These are phyloP conservation scores for Xylaria sp. DNA, from an alignment of 2,329 filamentous ascomycete species.

Conservation along the genomic window DNA sequence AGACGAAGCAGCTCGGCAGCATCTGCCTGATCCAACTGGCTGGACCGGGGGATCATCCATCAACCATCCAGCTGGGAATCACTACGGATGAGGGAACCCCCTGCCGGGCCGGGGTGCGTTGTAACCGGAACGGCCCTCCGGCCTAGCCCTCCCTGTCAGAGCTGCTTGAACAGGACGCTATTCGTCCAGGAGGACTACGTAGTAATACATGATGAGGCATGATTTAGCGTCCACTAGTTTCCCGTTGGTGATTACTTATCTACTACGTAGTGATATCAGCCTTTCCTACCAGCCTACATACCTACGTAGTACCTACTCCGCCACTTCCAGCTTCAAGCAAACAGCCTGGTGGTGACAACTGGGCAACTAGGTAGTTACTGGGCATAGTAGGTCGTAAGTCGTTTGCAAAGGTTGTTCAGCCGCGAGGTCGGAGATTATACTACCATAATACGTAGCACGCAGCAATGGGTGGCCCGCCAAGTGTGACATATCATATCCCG, in stretches of 20 bases:
- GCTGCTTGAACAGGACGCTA: not conserved
- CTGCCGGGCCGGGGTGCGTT: slow-evolving; percentile 6
- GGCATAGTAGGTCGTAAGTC: not conserved
- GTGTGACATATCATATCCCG: slow-evolving; percentile 17
- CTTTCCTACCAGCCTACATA: too few species aligned
- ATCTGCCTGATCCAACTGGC: slow-evolving; percentile 14
- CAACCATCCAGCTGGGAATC: slow-evolving; percentile 35
- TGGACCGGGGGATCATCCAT: slow-evolving; percentile 31
- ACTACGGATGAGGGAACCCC: slow-evolving; percentile 13
- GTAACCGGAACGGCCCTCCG: not conserved
- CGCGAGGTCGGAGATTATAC: not conserved
- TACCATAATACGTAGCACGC: too few species aligned
- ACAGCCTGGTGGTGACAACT: not conserved
- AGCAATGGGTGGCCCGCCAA: slow-evolving; percentile 5
- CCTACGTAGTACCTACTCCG: too few species aligned
- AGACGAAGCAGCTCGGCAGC: slow-evolving; percentile 1
- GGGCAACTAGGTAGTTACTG: too few species aligned
- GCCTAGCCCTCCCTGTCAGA: not conserved
- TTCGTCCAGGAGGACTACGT: not conserved
- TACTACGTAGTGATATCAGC: not conserved
- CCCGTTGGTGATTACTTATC: not conserved
- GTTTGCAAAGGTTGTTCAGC: not conserved
- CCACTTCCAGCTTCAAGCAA: not conserved
- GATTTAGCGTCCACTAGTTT: not conserved
- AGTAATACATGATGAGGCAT: too few species aligned